A percentile compares a stretch with the other conserved stretches of the same genome.
Evolutionary conservation across 2,329 filamentous ascomycete species (phyloP).

Genomic region (Monosporascus sp.): DNA sequence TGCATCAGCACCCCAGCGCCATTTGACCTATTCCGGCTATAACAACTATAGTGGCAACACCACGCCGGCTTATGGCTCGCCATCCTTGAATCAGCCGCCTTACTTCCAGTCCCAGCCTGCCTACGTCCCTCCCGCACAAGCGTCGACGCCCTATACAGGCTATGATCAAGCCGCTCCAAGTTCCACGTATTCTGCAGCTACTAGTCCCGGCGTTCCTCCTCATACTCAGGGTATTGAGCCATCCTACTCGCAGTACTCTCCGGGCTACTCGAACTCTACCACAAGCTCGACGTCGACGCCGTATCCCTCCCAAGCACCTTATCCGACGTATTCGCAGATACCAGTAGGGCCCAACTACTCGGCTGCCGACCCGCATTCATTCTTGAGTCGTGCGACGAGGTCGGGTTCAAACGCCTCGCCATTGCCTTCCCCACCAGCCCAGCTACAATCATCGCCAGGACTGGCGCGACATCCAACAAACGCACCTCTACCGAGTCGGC

Average conservation of each 20-base stretch:
- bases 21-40: constrained; percentile 46
- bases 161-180: constrained; percentile 39
- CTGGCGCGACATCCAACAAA: constrained; percentile 55
- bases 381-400: constrained; percentile 38
- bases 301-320: constrained; percentile 41
- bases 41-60: constrained; percentile 31
- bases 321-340: constrained; percentile 48
- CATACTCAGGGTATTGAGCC: constrained; percentile 22
- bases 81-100: constrained; percentile 21
- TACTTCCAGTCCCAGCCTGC: constrained; percentile 25
- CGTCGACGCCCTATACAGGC: constrained; percentile 25
- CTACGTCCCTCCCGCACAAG: constrained; percentile 20
- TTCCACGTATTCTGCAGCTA: constrained; percentile 27
- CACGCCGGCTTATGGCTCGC: constrained; percentile 26
- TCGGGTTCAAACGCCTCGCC: constrained; percentile 48
- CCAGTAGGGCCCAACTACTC: constrained; percentile 47
- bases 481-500: constrained; percentile 52
- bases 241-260: constrained; percentile 26
- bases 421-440: constrained; percentile 37
- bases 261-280: constrained; percentile 34
- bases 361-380: constrained; percentile 41
- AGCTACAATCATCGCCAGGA: constrained; percentile 38
- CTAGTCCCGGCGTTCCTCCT: constrained; percentile 8
- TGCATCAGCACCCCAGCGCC: constrained; percentile 41
- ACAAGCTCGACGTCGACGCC: constrained; percentile 32